Base-by-base conservation (phyloP, 495 filamentous ascomycete species). In the Penicillium pulvis region DNA sequence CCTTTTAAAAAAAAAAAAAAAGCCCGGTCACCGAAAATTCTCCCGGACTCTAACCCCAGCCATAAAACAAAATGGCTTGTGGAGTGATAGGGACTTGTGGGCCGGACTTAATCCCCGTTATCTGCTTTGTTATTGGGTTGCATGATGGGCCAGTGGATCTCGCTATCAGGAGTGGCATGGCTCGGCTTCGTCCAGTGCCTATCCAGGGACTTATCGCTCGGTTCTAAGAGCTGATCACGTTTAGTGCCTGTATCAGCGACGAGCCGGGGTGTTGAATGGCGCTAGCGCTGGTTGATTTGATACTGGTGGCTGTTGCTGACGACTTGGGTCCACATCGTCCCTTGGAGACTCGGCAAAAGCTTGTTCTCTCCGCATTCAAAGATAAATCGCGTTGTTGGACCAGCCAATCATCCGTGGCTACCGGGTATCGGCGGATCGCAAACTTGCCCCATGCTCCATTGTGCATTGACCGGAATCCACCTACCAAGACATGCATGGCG, bases 351-450 rank as follows among this genome's bases (percentile, higher is more conserved):
- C 30, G 54, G 56, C 46, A 52, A 28, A 58, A 58, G 56, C 56
- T 58, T 58, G 56, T 58, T 48, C 52, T 52, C 47, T 58, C 48
- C 48, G 56, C 56, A 36, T 52, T 39, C 41, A 23, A 23, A 45
- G n/a, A 14, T 14, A 31, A 45, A 24, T 36, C 31, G 33, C 14
- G 4, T 49, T 9, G 8, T 23, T 19, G 17, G 19, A 11, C 24
- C 14, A n/a, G 9, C 54, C 31, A 49, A 56, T 56, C n/a, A 49
- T 4, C 6, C 30, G 14, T 3, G 3, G 2, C 8, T 17, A 30
- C 26, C 46, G 46, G 46, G 12, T 17, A 5, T n/a, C 3, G 26
- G 46, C 46, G 46, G 46, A 49, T 49, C 1, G 46, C 19, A 41
- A 4, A 0, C 19, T 46, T 44, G 3, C 43, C 12, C 9, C 43